A percentile compares a stretch with the other conserved stretches of the same genome.
Conservation (phyloP, 1,284 basidiomycete species). For the Austroboletus sp. region DNA sequence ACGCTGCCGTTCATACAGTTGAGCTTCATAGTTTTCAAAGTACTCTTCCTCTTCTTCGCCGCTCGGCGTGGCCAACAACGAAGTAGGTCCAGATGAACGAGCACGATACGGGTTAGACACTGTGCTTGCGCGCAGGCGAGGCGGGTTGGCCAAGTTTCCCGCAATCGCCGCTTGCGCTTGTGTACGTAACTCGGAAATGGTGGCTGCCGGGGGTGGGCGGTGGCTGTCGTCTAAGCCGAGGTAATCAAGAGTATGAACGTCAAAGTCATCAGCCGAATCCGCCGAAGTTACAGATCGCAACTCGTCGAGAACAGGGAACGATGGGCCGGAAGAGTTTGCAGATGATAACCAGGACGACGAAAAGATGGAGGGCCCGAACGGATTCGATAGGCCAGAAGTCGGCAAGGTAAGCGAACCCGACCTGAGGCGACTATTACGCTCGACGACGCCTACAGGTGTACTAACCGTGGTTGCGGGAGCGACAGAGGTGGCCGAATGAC, state of each 20-base stretch:
- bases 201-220: slow-evolving; percentile 65
- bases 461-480: slow-evolving; percentile 53
- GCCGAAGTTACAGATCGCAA: slow-evolving; percentile 70
- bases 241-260: slow-evolving; percentile 90
- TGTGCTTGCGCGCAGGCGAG: slow-evolving; percentile 79
- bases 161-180: slow-evolving; percentile 85
- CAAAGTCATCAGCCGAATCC: slow-evolving; percentile 81
- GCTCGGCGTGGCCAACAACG: slow-evolving; percentile 55
- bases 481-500: slow-evolving; percentile 54
- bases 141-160: slow-evolving; percentile 69
- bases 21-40: slow-evolving; percentile 54
- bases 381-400: slow-evolving; percentile 70
- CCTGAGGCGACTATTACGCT: slow-evolving; percentile 74
- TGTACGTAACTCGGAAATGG: slow-evolving; percentile 75
- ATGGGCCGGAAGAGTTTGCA: slow-evolving; percentile 47
- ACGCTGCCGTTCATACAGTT: slow-evolving; percentile 46
- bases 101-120: slow-evolving; percentile 78
- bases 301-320: slow-evolving; percentile 66
- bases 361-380: slow-evolving; percentile 82
- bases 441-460: slow-evolving; percentile 51
- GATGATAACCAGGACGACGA: slow-evolving; percentile 81
- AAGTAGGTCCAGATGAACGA: slow-evolving; percentile 50
- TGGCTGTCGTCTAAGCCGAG: slow-evolving; percentile 80
- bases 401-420: slow-evolving; percentile 84
- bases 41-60: slow-evolving; percentile 67